Evolutionary conservation across 495 filamentous ascomycete genomes (phyloP).

Genomic region (Chlorociboria aeruginascens): DNA sequence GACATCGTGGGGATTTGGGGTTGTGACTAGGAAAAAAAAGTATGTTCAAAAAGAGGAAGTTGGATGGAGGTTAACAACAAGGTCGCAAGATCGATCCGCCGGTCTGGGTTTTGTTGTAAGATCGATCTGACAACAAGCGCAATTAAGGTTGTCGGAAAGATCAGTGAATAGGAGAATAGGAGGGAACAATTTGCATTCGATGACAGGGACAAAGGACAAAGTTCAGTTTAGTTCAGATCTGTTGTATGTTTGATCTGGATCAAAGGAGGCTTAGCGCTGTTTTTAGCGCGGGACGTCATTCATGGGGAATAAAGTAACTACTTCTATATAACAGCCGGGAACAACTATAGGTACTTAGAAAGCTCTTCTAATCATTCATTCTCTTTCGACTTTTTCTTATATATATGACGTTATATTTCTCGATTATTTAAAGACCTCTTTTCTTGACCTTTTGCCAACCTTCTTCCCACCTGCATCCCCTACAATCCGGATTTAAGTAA

Average conservation of each 20-base stretch:
- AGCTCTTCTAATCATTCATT: no score
- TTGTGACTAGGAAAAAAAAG: not conserved
- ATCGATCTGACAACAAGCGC: not conserved
- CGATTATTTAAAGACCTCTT: no score
- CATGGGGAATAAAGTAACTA: no score
- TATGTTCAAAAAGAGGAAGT: not conserved
- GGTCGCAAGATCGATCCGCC: not conserved
- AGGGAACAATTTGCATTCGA: not conserved
- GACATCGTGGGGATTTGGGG: slow-evolving; percentile 54
- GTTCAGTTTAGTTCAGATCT: no score
- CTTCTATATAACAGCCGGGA: no score
- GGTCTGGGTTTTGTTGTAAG: not conserved
- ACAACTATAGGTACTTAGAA: no score
- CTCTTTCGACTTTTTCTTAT: no score
- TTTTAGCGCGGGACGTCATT: no score
- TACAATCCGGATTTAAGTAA: not conserved
- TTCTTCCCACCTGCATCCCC: not conserved
- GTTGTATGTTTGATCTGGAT: no score
- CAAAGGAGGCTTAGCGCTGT: no score
- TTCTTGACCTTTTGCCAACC: not conserved
- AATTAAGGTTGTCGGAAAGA: not conserved
- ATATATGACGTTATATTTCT: no score
- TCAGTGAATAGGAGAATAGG: not conserved
- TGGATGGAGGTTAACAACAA: not conserved
- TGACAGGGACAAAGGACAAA: no score